Conservation (phyloP, 176 grass and related monocot species). For the Avena sativa region DNA sequence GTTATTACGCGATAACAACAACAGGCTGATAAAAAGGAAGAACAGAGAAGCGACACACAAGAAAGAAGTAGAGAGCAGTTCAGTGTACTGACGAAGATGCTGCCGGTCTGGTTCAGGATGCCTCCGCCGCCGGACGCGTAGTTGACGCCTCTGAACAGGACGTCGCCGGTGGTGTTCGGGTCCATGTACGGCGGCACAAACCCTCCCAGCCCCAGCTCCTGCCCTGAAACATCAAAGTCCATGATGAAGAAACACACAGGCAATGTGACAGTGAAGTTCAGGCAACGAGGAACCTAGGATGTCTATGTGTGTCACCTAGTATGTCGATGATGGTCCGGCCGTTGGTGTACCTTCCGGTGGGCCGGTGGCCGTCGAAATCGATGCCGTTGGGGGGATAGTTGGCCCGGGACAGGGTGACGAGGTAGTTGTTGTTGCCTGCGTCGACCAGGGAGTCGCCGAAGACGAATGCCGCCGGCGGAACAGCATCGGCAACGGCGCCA, state of each 20-base stretch:
- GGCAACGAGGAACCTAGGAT: not conserved
- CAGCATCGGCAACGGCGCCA: not conserved
- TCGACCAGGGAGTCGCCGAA: conserved; percentile 92
- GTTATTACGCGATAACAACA: conserved; percentile 1
- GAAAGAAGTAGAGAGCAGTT: not conserved
- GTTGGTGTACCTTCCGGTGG: conserved; percentile 85
- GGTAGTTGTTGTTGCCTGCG: conserved; percentile 89
- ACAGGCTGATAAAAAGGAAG: not conserved
- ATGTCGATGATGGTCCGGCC: conserved; percentile 80
- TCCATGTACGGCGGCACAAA: conserved; percentile 72
- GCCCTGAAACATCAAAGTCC: conserved; percentile 45
- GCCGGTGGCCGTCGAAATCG: conserved; percentile 55
- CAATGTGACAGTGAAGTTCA: conserved; percentile 29
- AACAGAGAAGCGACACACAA: not conserved
- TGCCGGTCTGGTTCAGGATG: conserved; percentile 84
- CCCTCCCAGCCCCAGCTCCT: conserved; percentile 58
- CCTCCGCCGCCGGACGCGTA: conserved; percentile 88
- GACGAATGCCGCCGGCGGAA: conserved; percentile 56
- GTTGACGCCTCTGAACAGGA: conserved; percentile 71
- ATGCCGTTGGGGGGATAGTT: conserved; percentile 79
- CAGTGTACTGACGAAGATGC: conserved; percentile 69
- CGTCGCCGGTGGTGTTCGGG: conserved; percentile 61
- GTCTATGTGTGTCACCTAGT: conserved; percentile 45
- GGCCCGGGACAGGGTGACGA: conserved; percentile 68
- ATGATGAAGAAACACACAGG: not conserved